A percentile compares a stretch with the other conserved stretches of the same genome.
Conservation (phyloP, 768 basidiomycete genomes). For the Phylloporus sp. region DNA sequence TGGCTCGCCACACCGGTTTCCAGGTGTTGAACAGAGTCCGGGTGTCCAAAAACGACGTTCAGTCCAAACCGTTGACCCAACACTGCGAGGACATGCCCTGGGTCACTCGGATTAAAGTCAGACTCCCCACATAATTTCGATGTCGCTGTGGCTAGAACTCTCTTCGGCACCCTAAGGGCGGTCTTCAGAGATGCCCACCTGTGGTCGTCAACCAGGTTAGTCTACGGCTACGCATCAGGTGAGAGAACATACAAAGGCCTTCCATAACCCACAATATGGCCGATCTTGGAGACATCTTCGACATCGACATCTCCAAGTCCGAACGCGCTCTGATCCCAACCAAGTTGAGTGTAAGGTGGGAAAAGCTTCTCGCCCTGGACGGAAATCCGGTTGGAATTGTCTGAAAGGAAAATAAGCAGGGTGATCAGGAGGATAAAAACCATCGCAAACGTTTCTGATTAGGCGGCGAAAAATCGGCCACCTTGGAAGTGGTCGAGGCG, state of each 20-base stretch:
- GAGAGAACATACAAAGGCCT: neutral
- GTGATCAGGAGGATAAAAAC: too few species aligned
- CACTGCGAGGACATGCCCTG: neutral
- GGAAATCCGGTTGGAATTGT: conserved; percentile 2
- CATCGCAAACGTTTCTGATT: neutral
- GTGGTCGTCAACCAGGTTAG: neutral
- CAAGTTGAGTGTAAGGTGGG: conserved; percentile 5
- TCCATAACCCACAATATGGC: conserved; percentile 1
- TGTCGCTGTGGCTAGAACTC: neutral
- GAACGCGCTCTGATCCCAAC: conserved; percentile 15
- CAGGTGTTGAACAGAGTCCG: neutral
- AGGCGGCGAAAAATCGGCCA: conserved; percentile 4
- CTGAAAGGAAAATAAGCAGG: neutral
- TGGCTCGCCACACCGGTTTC: conserved; percentile 10
- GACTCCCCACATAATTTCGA: neutral
- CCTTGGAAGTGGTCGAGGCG: conserved; percentile 12
- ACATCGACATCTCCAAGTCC: neutral
- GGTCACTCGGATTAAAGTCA: neutral
- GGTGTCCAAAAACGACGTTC: conserved; percentile 2
- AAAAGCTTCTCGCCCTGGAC: neutral
- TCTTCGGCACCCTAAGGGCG: neutral
- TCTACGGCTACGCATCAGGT: neutral
- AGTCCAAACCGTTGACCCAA: conserved; percentile 5
- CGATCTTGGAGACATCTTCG: neutral
- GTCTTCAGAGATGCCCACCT: conserved; percentile 10